phyloP scores from a whole-genome alignment of 2,329 filamentous ascomycete genomes.

The Pseudofabraea citricarpa region DNA sequence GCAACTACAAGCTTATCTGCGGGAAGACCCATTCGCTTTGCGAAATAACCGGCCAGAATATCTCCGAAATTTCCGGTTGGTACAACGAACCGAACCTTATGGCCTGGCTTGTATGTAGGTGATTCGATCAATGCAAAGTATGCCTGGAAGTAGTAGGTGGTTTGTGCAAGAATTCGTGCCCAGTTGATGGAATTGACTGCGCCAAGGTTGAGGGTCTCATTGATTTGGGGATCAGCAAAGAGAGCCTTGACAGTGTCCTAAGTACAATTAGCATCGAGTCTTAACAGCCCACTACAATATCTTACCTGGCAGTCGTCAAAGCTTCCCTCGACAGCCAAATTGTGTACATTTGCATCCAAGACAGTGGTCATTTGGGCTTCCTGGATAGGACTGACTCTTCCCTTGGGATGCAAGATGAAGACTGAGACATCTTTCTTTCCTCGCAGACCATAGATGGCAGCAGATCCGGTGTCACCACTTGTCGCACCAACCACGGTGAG shows the following conservation, averaged over 20 bases:
- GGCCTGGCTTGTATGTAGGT: constrained; percentile 54
- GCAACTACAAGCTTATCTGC: constrained; percentile 85
- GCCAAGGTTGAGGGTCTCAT: constrained; percentile 75
- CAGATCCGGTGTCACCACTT: constrained; percentile 85
- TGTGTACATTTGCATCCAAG: constrained; percentile 86
- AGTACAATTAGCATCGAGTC: constrained; percentile 9
- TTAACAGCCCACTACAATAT: too few species aligned
- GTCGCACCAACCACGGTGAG: constrained; percentile 84
- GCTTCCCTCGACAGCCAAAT: constrained; percentile 80
- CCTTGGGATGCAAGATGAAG: constrained; percentile 90
- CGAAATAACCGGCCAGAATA: constrained; percentile 90
- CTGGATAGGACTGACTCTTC: constrained; percentile 85
- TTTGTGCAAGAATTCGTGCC: constrained; percentile 91
- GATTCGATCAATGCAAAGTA: constrained; percentile 77
- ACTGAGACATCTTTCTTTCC: constrained; percentile 97
- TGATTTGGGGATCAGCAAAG: constrained; percentile 81
- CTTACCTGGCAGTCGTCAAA: constrained; percentile 90
- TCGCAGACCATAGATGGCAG: constrained; percentile 89
- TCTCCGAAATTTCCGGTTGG: constrained; percentile 97
- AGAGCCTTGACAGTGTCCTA: constrained; percentile 90
- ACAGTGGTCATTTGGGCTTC: constrained; percentile 97
- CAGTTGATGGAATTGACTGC: constrained; percentile 98
- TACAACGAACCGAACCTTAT: constrained; percentile 78
- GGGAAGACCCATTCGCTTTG: constrained; percentile 83
- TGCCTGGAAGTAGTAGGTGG: constrained; percentile 93